Evolutionary conservation across 495 filamentous ascomycete genomes (phyloP), one percentile per base, ranked within the genome.

Genomic region (Neurospora sp.): DNA sequence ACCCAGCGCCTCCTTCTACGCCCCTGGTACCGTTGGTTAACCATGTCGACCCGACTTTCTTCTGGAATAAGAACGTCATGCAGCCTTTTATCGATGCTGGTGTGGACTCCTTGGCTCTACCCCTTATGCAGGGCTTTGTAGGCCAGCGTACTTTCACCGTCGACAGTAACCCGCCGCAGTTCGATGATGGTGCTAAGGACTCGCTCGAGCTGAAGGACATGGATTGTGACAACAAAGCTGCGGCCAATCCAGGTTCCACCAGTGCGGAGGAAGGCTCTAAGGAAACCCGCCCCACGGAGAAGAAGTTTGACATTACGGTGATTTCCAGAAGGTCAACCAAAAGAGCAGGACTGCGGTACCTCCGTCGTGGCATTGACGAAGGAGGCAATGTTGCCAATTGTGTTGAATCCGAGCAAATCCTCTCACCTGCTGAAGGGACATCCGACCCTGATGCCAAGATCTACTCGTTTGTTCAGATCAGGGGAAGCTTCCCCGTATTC

Each of bases 91-190:
- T 93, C 70, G 86, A 91, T 14, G 85, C 85, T 41, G 90, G 91
- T 2, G 82, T 89, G n/a, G 84, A 88, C 71, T 83, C 82, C 3
- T 88, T 96, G 74, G 86, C 93, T 9, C 78, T 99, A 69, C 96
- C 96, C 0, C 76, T 99, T 10, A 92, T 98, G 82, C 95, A 98
- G 83, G 96, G 96, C 6, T 99, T 98, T 76, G 92, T 99, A 27
- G 94, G 94, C 3, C 96, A 99, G 80, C 84, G 88, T 76, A 86
- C 89, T 20, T 98, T 99, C 78, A 85, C 88, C 20, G 85, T 93
- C 7, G 87, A 87, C 77, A 77, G 75, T 39, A 65, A 83, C 27
- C 85, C 83, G 22, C 81, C 83, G 14, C 85, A 86, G 73, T 68
- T 75, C 31, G 83, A 85, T 69, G 81, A 82, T 8, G 80, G 73